Percentiles rank a stretch among this genome's conserved stretches.
Evolutionary conservation across 306 rosid genomes (phyloP).

Genomic region (Carpinus fangiana): DNA sequence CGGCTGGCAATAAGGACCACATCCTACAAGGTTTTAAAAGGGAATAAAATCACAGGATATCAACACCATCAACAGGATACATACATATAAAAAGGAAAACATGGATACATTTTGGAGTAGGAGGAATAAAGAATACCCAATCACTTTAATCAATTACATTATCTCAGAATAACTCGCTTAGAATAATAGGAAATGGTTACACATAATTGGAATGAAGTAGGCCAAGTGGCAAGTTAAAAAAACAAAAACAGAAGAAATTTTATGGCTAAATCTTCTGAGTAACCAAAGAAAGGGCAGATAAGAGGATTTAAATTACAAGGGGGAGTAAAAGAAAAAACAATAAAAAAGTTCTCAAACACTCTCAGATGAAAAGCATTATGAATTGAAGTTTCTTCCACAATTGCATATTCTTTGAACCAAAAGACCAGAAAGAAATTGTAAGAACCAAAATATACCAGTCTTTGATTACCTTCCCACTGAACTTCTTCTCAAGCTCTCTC

Average conservation of each 20-base stretch:
- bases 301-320: neutral
- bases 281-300: neutral
- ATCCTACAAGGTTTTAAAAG: conserved; percentile 45
- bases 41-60: neutral
- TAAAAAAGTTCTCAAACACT: neutral
- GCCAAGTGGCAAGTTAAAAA: neutral
- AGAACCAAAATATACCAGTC: neutral
- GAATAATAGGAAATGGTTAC: neutral
- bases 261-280: neutral
- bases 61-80: neutral
- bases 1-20: conserved; percentile 76
- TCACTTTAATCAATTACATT: neutral
- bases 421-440: neutral
- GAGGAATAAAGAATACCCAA: neutral
- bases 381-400: neutral
- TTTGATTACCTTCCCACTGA: conserved; percentile 75
- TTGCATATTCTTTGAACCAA: neutral
- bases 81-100: neutral
- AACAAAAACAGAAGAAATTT: neutral
- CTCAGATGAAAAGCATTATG: neutral
- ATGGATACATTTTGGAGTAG: neutral
- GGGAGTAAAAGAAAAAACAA: neutral
- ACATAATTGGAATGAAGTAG: neutral
- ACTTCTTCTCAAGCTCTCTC: conserved; percentile 91
- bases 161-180: neutral